These are phyloP conservation scores for Penicillium sp. DNA, from an alignment of 2,329 filamentous ascomycete species.

Conservation along the genomic window DNA sequence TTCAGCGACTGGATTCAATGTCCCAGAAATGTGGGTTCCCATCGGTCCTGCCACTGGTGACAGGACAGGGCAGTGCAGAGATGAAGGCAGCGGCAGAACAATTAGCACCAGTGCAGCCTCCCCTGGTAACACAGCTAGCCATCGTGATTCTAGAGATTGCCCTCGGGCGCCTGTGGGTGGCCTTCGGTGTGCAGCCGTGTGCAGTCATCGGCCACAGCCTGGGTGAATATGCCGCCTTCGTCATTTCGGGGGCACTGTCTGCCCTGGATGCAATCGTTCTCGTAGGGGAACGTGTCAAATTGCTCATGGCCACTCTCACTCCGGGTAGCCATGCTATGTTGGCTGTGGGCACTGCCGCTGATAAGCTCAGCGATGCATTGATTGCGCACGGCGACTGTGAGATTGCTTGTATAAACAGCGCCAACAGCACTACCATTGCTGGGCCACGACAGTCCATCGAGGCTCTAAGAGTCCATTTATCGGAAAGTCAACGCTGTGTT, in stretches of 20 bases:
- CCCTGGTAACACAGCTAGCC: constrained; percentile 40
- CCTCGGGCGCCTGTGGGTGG: constrained; percentile 32
- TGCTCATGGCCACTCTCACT: neutral
- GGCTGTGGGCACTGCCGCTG: constrained; percentile 29
- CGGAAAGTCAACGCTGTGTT: neutral
- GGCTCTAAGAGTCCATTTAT: neutral
- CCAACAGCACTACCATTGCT: neutral
- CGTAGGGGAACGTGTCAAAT: constrained; percentile 64
- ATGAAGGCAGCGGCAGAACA: no score
- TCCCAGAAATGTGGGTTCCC: no score
- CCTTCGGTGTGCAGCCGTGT: constrained; percentile 31
- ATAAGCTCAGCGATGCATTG: constrained; percentile 37
- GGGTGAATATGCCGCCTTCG: constrained; percentile 42
- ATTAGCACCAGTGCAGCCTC: no score
- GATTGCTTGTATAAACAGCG: constrained; percentile 2
- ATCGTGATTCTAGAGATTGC: constrained; percentile 44
- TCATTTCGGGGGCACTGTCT: constrained; percentile 36
- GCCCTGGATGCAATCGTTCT: constrained; percentile 56
- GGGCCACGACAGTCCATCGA: neutral
- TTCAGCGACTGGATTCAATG: neutral
- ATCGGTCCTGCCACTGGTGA: no score
- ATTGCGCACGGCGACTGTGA: neutral
- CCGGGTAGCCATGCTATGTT: neutral
- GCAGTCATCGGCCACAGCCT: constrained; percentile 59
- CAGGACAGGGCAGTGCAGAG: no score